These are phyloP conservation scores for Fusarium longipes DNA, from an alignment of 2,329 filamentous ascomycete species.

Conservation along the genomic window DNA sequence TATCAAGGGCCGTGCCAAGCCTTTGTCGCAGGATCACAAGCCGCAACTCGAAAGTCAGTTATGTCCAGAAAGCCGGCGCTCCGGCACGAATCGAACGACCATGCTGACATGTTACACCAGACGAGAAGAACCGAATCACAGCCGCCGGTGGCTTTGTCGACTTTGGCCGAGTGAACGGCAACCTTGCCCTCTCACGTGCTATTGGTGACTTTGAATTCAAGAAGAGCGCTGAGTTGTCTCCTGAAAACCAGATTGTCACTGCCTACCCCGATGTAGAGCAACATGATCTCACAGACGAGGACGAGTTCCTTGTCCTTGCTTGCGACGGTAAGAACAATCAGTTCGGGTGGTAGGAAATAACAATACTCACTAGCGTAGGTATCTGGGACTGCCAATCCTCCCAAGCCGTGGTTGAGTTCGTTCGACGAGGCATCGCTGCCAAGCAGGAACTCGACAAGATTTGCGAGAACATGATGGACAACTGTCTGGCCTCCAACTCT, in stretches of 20 bases:
- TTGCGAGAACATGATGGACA: constrained; percentile 99
- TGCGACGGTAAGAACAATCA: constrained; percentile 78
- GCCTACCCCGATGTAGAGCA: constrained; percentile 94
- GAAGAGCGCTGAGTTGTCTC: constrained; percentile 95
- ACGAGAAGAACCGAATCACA: constrained; percentile 94
- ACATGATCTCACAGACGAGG: constrained; percentile 90
- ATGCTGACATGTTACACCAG: constrained; percentile 58
- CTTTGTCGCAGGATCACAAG: constrained; percentile 99
- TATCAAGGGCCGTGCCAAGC: constrained; percentile 96
- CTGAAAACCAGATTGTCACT: constrained; percentile 99
- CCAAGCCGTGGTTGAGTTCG: constrained; percentile 96
- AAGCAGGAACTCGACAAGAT: constrained; percentile 96
- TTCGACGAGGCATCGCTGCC: constrained; percentile 92
- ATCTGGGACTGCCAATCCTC: constrained; percentile 99
- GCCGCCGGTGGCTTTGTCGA: constrained; percentile 98
- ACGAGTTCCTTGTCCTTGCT: constrained; percentile 93
- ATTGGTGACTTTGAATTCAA: constrained; percentile 99
- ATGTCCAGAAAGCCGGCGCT: constrained; percentile 7
- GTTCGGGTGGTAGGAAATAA: constrained; percentile 13
- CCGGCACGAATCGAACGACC: constrained; percentile 30
- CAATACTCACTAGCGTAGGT: constrained; percentile 65
- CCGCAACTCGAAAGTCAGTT: constrained; percentile 94
- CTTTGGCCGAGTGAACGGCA: constrained; percentile 98
- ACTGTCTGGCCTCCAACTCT: constrained; percentile 96
- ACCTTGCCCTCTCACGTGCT: constrained; percentile 93